phyloP scores from a whole-genome alignment of 306 rosid genomes.

The Luffa aegyptiaca region DNA sequence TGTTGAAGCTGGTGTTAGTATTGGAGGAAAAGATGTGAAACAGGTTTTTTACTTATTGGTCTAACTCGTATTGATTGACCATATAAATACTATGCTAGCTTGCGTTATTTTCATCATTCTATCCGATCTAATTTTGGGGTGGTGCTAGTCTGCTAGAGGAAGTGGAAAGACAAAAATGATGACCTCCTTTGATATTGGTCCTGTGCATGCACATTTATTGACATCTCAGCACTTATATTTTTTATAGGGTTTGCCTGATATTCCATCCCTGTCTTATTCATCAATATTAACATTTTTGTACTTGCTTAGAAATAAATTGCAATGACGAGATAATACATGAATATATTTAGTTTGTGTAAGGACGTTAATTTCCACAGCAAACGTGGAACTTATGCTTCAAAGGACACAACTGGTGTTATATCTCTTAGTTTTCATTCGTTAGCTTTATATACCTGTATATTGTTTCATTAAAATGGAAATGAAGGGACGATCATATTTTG shows the following conservation, averaged over 20 bases:
- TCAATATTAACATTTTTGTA: neutral
- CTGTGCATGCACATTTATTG: neutral
- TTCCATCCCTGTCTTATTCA: neutral
- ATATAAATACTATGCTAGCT: neutral
- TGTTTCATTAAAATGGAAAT: neutral
- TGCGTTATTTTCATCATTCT: neutral
- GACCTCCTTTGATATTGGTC: neutral
- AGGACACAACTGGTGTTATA: neutral
- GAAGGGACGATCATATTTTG: neutral
- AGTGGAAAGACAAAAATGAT: neutral
- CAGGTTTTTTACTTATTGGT: constrained; percentile 30
- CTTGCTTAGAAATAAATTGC: neutral
- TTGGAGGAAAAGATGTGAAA: constrained; percentile 92
- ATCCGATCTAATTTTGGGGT: neutral
- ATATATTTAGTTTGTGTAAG: neutral
- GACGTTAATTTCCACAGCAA: neutral
- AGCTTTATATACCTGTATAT: neutral
- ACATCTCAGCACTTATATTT: neutral
- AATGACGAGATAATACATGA: neutral
- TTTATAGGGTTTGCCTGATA: neutral
- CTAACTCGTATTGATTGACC: neutral
- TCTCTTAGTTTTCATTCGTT: neutral
- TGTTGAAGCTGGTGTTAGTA: constrained; percentile 95
- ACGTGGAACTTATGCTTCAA: neutral
- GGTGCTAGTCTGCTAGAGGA: neutral